Base-by-base conservation (phyloP, 306 rosid species). In the Cicer arietinum region DNA sequence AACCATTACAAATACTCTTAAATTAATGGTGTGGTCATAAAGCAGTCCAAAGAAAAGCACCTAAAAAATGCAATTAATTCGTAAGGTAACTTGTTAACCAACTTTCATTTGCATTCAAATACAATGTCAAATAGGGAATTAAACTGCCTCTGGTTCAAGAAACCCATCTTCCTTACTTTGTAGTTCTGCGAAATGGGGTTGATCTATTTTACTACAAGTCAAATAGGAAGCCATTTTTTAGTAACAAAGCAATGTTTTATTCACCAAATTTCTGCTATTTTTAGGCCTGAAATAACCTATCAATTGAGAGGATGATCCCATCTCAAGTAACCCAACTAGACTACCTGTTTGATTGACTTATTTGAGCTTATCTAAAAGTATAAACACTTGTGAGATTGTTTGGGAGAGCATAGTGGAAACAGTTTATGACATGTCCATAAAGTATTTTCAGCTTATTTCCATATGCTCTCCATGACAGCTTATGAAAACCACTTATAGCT, bases 261-360 rank as follows among this genome's bases (percentile, higher is more conserved):
- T 11, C 43, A 30, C 8, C 30, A 48, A 68, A 68, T 48, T 6
- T 52, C 13, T n/a, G 7, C 11, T 51, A 48, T 50, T 37, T 51
- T 69, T 14, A 16, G 63, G 39, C 64, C 35, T 70, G 64, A n/a
- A 70, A 70, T 39, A 70, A 16, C 37, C 35, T 52, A 52, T 17
- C 75, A 16, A 69, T 14, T 25, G 10, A 40, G 51, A 39, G 46
- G 46, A 71, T 62, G 67, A n/a, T 53, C 50, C 50, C 72, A 18
- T 67, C 18, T 43, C 53, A 42, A 17, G 53, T 65, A 13, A 44
- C 39, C 16, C 70, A 65, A 65, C 16, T 14, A 42, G 39, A 65
- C 14, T 40, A 40, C 6, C 5, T 30, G 37, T 30, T 30, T 30
- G 37, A 30, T 30, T 30, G 37, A 30, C 37, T 30, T 30, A 4